Percentiles rank a stretch among this genome's conserved stretches.
Conservation (phyloP, 2,329 filamentous ascomycete species). For the Hawksworthiomyces lignivorus region DNA sequence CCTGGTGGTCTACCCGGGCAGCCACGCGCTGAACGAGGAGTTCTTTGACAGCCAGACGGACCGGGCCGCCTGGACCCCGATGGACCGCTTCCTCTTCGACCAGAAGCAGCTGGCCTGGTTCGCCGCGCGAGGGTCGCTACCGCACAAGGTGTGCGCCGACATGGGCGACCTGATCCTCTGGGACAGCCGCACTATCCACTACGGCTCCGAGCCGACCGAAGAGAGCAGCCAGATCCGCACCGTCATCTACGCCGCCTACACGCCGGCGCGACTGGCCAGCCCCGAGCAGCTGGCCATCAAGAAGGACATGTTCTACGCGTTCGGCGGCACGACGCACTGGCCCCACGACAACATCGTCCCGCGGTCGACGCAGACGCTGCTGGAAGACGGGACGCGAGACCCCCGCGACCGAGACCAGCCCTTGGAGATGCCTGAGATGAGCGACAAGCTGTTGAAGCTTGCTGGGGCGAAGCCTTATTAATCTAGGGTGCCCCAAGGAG, state of each 20-base stretch:
- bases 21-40: constrained; percentile 8
- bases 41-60: constrained; percentile 10
- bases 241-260: constrained; percentile 27
- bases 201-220: constrained; percentile 24
- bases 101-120: constrained; percentile 7
- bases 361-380: too few relatives aligned
- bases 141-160: constrained; percentile 9
- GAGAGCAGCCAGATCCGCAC: constrained; percentile 21
- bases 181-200: constrained; percentile 30
- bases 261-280: constrained; percentile 25
- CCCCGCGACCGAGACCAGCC: constrained; percentile 19
- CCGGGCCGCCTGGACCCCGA: not conserved
- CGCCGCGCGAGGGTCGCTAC: not conserved
- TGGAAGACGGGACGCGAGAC: too few relatives aligned
- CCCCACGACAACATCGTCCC: constrained; percentile 15
- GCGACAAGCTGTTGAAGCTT: constrained; percentile 24
- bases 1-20: constrained; percentile 26
- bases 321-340: constrained; percentile 24
- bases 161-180: constrained; percentile 22
- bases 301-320: constrained; percentile 21
- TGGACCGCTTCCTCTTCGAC: constrained; percentile 2
- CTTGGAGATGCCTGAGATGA: constrained; percentile 29
- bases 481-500: too few relatives aligned
- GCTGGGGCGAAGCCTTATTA: constrained; percentile 26
- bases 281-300: constrained; percentile 21